Evolutionary conservation across 1,284 basidiomycete genomes (phyloP).

Genomic region (Taiwanofungus camphoratus): DNA sequence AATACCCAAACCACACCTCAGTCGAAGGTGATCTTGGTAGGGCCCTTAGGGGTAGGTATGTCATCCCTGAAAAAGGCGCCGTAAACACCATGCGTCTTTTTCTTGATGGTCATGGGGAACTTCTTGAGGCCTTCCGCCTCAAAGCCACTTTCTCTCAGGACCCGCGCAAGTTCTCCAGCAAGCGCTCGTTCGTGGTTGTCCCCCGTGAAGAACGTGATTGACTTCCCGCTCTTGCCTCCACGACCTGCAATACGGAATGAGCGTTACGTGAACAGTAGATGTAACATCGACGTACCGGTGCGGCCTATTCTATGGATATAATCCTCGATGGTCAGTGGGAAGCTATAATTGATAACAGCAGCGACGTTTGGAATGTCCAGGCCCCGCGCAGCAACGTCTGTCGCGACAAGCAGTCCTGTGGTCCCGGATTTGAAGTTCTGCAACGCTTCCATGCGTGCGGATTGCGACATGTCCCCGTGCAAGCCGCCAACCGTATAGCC

Average conservation of each 20-base stretch:
- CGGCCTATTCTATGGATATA: conserved; percentile 98
- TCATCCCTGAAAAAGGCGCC: conserved; percentile 85
- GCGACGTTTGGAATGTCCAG: conserved; percentile 97
- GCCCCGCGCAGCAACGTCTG: conserved; percentile 95
- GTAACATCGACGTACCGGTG: conserved; percentile 50
- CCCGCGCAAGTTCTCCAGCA: conserved; percentile 91
- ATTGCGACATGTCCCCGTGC: conserved; percentile 92
- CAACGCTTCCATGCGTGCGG: conserved; percentile 80
- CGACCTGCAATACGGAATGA: conserved; percentile 53
- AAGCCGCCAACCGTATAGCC: conserved; percentile 87
- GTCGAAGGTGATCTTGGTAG: conserved; percentile 85
- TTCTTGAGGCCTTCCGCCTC: conserved; percentile 75
- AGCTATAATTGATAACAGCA: conserved; percentile 92
- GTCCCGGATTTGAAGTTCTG: conserved; percentile 87
- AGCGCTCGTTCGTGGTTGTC: conserved; percentile 82
- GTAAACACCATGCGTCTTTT: conserved; percentile 83
- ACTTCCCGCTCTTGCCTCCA: conserved; percentile 87
- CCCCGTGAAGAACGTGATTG: conserved; percentile 96
- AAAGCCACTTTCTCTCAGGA: conserved; percentile 86
- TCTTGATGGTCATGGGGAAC: conserved; percentile 97
- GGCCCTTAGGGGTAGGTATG: conserved; percentile 65
- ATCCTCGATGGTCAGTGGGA: conserved; percentile 93
- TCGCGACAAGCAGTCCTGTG: conserved; percentile 88
- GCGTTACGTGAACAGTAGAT: conserved; percentile 5
- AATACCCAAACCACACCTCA: too few relatives aligned